phyloP scores from a whole-genome alignment of 2,329 filamentous ascomycete species.

The Clonostachys rosea region DNA sequence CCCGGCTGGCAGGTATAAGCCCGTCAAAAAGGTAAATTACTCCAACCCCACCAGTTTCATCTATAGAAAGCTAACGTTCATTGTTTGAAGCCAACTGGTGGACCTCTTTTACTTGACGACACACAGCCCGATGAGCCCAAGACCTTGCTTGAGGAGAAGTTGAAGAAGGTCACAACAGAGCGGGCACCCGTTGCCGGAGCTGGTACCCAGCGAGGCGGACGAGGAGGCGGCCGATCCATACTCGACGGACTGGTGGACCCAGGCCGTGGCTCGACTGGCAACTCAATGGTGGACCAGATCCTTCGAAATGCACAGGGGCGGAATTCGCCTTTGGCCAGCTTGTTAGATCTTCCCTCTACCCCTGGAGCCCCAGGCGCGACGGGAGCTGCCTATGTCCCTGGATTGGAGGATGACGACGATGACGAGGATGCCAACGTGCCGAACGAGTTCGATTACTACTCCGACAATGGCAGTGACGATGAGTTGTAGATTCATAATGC shows the following conservation, averaged over 20 bases:
- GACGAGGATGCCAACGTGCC: slow-evolving; percentile 69
- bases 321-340: slow-evolving; percentile 16
- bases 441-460: slow-evolving; percentile 73
- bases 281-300: slow-evolving; percentile 33
- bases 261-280: slow-evolving; percentile 19
- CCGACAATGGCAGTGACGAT: slow-evolving; percentile 52
- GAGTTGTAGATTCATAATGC: slow-evolving; percentile 12
- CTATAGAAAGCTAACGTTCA: slow-evolving; percentile 11
- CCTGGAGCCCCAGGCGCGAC: slow-evolving; percentile 55
- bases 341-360: slow-evolving; percentile 23
- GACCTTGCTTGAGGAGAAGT: slow-evolving; percentile 81
- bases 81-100: slow-evolving; percentile 72
- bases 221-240: slow-evolving; percentile 21
- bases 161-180: slow-evolving; percentile 72
- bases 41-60: not conserved
- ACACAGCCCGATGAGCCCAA: slow-evolving; percentile 75
- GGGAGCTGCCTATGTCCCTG: slow-evolving; percentile 76
- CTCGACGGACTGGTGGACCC: slow-evolving; percentile 28
- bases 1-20: slow-evolving; percentile 83
- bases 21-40: slow-evolving; percentile 72
- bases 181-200: slow-evolving; percentile 53
- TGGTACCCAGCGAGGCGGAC: slow-evolving; percentile 22
- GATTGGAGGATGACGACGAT: slow-evolving; percentile 75
- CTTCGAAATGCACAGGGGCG: slow-evolving; percentile 24
- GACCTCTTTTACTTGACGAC: slow-evolving; percentile 87